phyloP scores from a whole-genome alignment of 768 basidiomycete genomes.

The Auricularia cornea region DNA sequence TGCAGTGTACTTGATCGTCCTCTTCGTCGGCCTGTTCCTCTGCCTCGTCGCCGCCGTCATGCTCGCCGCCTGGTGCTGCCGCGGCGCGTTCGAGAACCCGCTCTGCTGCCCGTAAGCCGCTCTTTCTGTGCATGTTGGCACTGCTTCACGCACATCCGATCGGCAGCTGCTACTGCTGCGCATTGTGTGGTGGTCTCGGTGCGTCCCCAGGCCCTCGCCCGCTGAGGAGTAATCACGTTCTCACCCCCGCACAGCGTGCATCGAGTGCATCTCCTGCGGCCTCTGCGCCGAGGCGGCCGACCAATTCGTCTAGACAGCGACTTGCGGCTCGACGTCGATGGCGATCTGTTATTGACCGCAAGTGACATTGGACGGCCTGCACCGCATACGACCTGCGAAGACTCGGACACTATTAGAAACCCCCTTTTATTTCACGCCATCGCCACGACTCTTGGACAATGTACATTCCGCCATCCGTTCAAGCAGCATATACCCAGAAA shows the following conservation, averaged over 20 bases:
- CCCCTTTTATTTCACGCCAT: no score
- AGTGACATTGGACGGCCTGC: no score
- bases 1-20: conserved; percentile 52
- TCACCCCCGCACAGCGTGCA: conserved; percentile 39
- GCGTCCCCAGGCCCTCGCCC: conserved; percentile 9
- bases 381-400: no score
- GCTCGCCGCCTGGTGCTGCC: conserved; percentile 60
- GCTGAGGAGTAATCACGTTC: neutral
- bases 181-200: conserved; percentile 65
- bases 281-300: conserved; percentile 49
- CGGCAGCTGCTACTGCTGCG: conserved; percentile 65
- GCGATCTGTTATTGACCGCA: no score
- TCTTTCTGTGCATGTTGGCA: neutral
- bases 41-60: conserved; percentile 47
- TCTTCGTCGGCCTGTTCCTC: conserved; percentile 55
- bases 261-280: conserved; percentile 65
- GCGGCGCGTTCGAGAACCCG: conserved; percentile 53
- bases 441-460: no score
- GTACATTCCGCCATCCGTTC: no score
- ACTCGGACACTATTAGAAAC: no score
- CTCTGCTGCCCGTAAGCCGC: neutral
- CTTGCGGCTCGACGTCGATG: no score
- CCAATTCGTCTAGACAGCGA: neutral
- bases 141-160: conserved; percentile 27
- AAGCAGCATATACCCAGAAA: no score